Conservation (phyloP, 176 grass and related monocot species). For the Carex parvula region DNA sequence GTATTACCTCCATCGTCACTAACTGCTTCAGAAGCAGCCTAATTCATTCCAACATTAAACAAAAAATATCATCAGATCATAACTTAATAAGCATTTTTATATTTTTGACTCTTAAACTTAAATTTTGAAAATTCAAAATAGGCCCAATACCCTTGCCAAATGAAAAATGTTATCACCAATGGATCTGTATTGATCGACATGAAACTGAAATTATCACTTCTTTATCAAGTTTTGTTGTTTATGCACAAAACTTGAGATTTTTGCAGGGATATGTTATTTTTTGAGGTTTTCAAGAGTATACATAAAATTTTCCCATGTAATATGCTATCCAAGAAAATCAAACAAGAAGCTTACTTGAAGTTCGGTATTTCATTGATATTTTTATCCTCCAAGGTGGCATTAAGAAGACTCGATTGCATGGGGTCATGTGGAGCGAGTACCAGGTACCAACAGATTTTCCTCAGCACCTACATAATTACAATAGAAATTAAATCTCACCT, state of each 20-base stretch:
- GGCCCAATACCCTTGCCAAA: not conserved
- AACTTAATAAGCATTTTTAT: not conserved
- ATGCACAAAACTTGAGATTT: not conserved
- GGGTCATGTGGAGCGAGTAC: constrained; percentile 80
- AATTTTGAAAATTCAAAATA: not conserved
- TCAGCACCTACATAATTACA: constrained; percentile 60
- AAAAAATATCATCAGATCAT: not conserved
- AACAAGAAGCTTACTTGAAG: constrained; percentile 49
- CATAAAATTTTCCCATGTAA: not conserved
- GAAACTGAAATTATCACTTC: not conserved
- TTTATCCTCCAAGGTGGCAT: constrained; percentile 82
- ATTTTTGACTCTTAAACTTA: not conserved
- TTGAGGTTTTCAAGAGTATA: not conserved
- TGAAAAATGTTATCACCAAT: not conserved
- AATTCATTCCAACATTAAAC: constrained; percentile 7
- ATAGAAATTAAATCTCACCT: not conserved
- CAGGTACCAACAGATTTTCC: constrained; percentile 95
- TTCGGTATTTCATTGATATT: constrained; percentile 88
- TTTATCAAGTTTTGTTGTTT: not conserved
- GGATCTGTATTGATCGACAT: not conserved
- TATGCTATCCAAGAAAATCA: not conserved
- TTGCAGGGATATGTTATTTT: not conserved
- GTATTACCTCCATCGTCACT: constrained; percentile 95
- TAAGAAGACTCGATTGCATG: constrained; percentile 95
- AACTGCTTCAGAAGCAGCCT: constrained; percentile 79